Evolutionary conservation across 163 green algal genomes (phyloP).

Genomic region (Chloroidium sp.): DNA sequence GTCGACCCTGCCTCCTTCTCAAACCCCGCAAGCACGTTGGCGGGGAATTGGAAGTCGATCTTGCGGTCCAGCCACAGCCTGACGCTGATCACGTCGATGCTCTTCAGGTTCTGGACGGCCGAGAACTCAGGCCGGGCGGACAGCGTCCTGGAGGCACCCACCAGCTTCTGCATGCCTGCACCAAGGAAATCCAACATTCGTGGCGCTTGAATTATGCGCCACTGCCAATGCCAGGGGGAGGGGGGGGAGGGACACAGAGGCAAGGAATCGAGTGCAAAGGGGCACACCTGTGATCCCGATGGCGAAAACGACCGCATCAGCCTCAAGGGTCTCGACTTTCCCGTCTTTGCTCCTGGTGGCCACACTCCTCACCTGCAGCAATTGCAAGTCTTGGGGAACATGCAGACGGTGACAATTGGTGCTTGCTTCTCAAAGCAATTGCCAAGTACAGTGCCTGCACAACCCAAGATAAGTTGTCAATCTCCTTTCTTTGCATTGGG

Average conservation of each 20-base stretch:
- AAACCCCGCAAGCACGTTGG: conserved; percentile 84
- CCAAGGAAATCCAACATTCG: too few relatives aligned
- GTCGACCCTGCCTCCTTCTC: conserved; percentile 68
- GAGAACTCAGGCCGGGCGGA: conserved; percentile 47
- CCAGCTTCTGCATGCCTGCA: conserved; percentile 77
- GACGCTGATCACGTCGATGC: conserved; percentile 78
- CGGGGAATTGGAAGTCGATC: conserved; percentile 56
- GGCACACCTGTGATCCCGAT: conserved; percentile 59
- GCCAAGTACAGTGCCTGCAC: too few relatives aligned
- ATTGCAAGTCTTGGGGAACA: background rate
- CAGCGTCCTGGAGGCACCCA: conserved; percentile 44
- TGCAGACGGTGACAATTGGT: too few relatives aligned
- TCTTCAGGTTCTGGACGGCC: conserved; percentile 58
- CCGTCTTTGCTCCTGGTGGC: background rate
- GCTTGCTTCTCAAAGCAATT: too few relatives aligned
- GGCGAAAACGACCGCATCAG: conserved; percentile 78
- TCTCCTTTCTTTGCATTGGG: too few relatives aligned
- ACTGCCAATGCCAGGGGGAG: too few relatives aligned
- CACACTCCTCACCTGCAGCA: conserved; percentile 17
- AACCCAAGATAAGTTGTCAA: too few relatives aligned
- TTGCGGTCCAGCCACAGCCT: conserved; percentile 68
- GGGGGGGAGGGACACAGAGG: too few relatives aligned
- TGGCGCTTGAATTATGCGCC: too few relatives aligned
- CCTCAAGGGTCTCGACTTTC: conserved; percentile 22
- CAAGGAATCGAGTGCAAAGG: too few relatives aligned